Conservation (phyloP, 2,329 filamentous ascomycete genomes). For the Botrytis porri region DNA sequence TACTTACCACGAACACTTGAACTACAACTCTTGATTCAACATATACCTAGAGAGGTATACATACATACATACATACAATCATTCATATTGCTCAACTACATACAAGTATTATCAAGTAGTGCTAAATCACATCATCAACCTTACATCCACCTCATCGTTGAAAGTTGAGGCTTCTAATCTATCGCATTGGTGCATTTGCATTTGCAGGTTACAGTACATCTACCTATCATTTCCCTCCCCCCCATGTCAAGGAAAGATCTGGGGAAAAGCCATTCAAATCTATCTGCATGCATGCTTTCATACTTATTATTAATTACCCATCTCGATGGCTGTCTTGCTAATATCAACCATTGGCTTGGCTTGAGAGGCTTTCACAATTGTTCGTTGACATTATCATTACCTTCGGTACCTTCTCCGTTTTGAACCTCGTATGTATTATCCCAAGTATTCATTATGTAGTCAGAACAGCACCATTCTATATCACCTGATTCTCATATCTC, state of each 20-base stretch:
- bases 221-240: conserved; percentile 1
- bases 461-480: conserved; percentile 1
- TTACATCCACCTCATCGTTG: background rate
- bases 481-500: background rate
- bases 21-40: background rate
- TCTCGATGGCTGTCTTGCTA: background rate
- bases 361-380: background rate
- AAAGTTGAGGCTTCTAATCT: background rate
- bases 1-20: background rate
- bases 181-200: background rate
- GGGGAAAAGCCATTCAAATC: background rate
- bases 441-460: background rate
- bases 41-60: too few relatives aligned
- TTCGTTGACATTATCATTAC: background rate
- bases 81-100: background rate
- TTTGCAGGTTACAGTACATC: conserved; percentile 14
- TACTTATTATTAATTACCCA: background rate
- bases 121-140: background rate
- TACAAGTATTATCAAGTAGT: background rate
- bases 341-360: conserved; percentile 9
- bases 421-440: background rate
- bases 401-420: background rate
- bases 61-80: too few relatives aligned
- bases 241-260: conserved; percentile 9
- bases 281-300: background rate